Conservation (phyloP, 257 asterid species). For the Ilex asprella region DNA sequence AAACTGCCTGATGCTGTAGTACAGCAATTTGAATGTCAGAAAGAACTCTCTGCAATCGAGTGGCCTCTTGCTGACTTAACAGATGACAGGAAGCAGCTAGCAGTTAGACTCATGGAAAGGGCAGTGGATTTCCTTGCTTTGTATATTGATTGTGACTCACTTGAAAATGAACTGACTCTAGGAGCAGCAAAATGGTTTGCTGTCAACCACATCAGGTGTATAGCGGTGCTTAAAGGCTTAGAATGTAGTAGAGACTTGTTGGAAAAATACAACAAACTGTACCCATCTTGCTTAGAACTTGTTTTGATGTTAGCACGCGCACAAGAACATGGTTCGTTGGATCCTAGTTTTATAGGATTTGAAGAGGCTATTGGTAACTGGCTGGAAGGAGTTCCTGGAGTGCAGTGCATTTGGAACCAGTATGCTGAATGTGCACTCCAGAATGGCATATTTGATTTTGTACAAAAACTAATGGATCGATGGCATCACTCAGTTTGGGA, state of each 20-base stretch:
- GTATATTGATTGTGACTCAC: constrained; percentile 23
- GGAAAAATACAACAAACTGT: constrained; percentile 27
- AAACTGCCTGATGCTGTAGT: constrained; percentile 30
- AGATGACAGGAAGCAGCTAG: constrained; percentile 33
- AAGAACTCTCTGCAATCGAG: constrained; percentile 34
- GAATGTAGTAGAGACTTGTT: constrained; percentile 33
- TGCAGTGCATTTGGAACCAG: constrained; percentile 46
- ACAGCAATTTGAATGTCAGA: constrained; percentile 31
- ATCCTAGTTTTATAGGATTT: constrained; percentile 29
- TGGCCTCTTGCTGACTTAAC: constrained; percentile 30
- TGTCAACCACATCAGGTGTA: constrained; percentile 41
- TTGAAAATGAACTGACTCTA: constrained; percentile 32
- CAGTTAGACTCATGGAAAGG: constrained; percentile 25
- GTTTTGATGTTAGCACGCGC: constrained; percentile 35
- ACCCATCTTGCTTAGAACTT: constrained; percentile 46
- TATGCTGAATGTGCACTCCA: constrained; percentile 31
- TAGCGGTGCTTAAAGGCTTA: constrained; percentile 33
- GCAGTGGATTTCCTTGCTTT: constrained; percentile 35
- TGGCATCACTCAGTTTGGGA: constrained; percentile 28
- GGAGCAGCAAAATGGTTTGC: constrained; percentile 36
- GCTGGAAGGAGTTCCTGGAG: constrained; percentile 35
- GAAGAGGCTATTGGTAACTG: constrained; percentile 38
- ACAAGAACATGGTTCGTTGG: constrained; percentile 17
- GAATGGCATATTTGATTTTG: constrained; percentile 22
- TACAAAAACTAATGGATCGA: constrained; percentile 30